These are phyloP conservation scores for Fraxinus latifolia DNA, from an alignment of 305 asterid genomes.

Conservation along the genomic window DNA sequence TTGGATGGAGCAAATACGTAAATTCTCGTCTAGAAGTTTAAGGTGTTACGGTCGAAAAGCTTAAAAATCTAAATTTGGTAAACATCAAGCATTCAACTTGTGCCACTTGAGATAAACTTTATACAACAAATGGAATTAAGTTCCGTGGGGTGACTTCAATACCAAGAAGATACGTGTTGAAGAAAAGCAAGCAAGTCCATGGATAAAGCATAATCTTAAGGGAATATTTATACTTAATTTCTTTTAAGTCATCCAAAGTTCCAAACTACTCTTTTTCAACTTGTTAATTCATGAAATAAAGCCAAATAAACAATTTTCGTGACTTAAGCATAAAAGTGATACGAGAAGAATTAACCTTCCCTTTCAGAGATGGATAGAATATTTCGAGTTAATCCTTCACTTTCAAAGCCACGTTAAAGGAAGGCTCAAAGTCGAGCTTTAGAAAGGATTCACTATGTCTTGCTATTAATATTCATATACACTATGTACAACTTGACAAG, in stretches of 20 bases:
- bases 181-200: neutral
- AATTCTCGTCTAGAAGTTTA: neutral
- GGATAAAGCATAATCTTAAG: no score
- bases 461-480: neutral
- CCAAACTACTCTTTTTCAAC: neutral
- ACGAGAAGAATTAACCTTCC: neutral
- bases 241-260: no score
- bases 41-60: neutral
- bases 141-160: neutral
- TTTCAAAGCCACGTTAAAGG: neutral
- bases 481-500: neutral
- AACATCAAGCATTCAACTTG: neutral
- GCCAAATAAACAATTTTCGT: neutral
- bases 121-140: neutral
- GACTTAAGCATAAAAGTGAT: neutral
- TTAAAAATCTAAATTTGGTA: neutral
- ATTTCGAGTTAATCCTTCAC: neutral
- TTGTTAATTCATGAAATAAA: neutral
- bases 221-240: no score
- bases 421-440: neutral
- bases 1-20: slow-evolving; percentile 17
- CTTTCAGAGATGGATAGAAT: neutral
- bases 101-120: neutral
- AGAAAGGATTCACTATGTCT: neutral
- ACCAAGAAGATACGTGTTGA: neutral